Percentiles rank a stretch among this genome's conserved stretches.
Conservation (phyloP, 2,329 filamentous ascomycete species). For the Colletotrichum salicis region DNA sequence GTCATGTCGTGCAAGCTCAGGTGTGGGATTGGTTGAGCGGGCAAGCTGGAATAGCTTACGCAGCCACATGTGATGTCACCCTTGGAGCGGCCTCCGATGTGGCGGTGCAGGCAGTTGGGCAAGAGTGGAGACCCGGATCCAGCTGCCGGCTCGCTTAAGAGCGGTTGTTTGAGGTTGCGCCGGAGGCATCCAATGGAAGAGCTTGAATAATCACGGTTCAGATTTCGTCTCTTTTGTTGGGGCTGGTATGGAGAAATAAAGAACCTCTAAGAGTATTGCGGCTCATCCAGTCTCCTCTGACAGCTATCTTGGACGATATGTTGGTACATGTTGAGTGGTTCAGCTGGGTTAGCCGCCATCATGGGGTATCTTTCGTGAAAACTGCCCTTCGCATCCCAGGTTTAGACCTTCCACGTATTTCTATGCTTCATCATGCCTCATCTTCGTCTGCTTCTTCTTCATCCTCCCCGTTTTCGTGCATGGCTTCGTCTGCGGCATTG, state of each 20-base stretch:
- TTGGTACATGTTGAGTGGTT: slow-evolving; percentile 5
- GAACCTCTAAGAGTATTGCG: background rate
- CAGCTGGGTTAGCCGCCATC: slow-evolving; percentile 7
- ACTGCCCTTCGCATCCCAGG: background rate
- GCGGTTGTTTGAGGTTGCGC: slow-evolving; percentile 20
- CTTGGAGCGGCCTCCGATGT: slow-evolving; percentile 27
- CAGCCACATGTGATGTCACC: slow-evolving; percentile 38
- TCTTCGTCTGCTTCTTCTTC: slow-evolving; percentile 37
- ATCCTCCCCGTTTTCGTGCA: slow-evolving; percentile 39
- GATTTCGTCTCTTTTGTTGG: slow-evolving; percentile 14
- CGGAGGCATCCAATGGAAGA: slow-evolving; percentile 32
- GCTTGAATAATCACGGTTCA: slow-evolving; percentile 11
- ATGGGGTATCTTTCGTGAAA: slow-evolving; percentile 29
- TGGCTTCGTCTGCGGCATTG: slow-evolving; percentile 41
- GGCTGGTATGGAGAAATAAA: background rate
- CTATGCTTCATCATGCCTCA: slow-evolving; percentile 12
- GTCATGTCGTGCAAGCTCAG: slow-evolving; percentile 15
- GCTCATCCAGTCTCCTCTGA: slow-evolving; percentile 14
- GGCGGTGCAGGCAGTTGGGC: slow-evolving; percentile 18
- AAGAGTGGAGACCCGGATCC: slow-evolving; percentile 2
- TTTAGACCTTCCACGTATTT: background rate
- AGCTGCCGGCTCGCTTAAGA: slow-evolving; percentile 29
- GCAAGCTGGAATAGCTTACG: slow-evolving; percentile 31
- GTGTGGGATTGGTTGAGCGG: slow-evolving; percentile 21
- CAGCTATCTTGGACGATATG: background rate